Base-by-base conservation (phyloP, 495 filamentous ascomycete genomes). In the Oidiodendron maius region DNA sequence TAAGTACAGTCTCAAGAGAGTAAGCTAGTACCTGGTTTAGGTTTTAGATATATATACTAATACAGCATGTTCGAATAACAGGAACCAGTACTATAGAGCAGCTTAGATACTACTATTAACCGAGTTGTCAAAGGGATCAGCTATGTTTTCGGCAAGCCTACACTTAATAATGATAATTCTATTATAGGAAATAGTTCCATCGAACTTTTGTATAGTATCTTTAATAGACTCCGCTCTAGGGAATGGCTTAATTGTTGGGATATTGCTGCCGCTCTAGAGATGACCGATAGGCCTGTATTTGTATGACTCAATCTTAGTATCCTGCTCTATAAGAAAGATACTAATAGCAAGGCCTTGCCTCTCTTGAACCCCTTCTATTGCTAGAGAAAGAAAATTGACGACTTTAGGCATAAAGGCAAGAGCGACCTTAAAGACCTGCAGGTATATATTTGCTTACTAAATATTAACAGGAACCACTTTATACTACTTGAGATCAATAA, bases 401-500 rank as follows among this genome's bases (percentile, higher is more conserved):
- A 50, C 28, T 55, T 43, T 49, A 48, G 20, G 40, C 23, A 22
- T 21, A 23, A 55, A 55, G 46, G 21, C 40, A 45, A 55, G 34
- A 45, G 30, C 39, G 40, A 55, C 46, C 39, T 24, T 16, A 20
- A 50, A 28, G 30, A 13, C 16, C 38, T 17, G 42, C 44, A 43
- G 49, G 44, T 56, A 13, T 48, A 52, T 25, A 45, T 56, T 36
- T 52, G 49, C 43, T 51, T 50, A 40, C 24, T 57, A 10, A 53
- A 55, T 50, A 16, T 53, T 34, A 54, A 53, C 24, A 26, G 25
- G 10, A 48, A 57, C 21, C 46, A 58, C 46, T 58, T 54, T 23
- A 58, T 52, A 21, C 45, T 58, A 18, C 51, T 58, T 35, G 55
- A 58, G 51, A 58, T 55, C 30, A 58, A 58, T 26, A 26, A 55